Conservation (phyloP, 176 grass and related monocot genomes). For the Stipa capillata region DNA sequence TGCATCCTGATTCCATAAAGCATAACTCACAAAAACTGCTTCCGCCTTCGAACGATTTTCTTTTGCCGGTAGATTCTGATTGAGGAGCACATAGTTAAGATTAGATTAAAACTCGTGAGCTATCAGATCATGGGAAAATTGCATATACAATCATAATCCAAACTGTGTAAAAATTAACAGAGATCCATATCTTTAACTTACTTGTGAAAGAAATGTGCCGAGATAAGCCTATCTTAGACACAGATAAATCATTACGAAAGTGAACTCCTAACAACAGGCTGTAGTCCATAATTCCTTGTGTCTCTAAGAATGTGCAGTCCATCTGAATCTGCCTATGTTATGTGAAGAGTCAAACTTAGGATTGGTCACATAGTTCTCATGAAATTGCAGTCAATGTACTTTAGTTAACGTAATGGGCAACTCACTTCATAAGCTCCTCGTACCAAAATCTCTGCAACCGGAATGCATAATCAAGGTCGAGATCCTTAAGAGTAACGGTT, state of each 20-base stretch:
- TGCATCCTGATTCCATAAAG: conserved; percentile 41
- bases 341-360: background rate
- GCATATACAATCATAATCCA: background rate
- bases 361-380: background rate
- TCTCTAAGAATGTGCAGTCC: conserved; percentile 63
- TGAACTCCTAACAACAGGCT: conserved; percentile 67
- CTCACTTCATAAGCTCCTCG: conserved; percentile 55
- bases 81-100: background rate
- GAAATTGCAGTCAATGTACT: background rate
- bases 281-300: conserved; percentile 78
- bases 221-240: conserved; percentile 37
- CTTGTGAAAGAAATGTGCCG: conserved; percentile 38
- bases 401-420: background rate
- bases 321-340: conserved; percentile 55
- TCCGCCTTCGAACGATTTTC: conserved; percentile 61
- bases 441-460: conserved; percentile 52
- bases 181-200: conserved; percentile 25
- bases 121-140: background rate
- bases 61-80: conserved; percentile 50
- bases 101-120: conserved; percentile 8
- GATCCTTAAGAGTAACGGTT: conserved; percentile 61
- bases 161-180: background rate
- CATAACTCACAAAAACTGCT: conserved; percentile 34
- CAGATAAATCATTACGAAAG: conserved; percentile 47
- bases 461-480: conserved; percentile 63